Base-by-base conservation (phyloP, 345 rosid genomes). In the Hypericum perforatum region DNA sequence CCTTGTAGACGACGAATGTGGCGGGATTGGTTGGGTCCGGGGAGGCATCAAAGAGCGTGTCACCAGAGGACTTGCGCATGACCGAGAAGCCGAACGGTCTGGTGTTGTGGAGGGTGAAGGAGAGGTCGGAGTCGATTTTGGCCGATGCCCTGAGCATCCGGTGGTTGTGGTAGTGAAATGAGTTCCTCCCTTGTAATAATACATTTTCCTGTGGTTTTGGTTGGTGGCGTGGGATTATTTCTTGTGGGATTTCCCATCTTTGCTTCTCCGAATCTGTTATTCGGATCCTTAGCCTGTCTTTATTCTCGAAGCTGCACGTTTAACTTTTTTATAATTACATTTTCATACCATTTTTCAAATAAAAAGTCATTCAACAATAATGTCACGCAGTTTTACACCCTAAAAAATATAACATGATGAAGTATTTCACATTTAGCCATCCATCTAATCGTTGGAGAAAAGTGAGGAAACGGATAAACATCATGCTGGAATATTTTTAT, bases 81-180 rank as follows among this genome's bases (percentile, higher is more conserved):
- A 84, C 76, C 13, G 84, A 39, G 74, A 79, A 87, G 45, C 85
- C 76, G 15, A 87, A 84, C 0, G 89, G 85, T 1, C 73, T 66
- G 43, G 82, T 64, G 75, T 66, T 73, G 57, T 71, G 71, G 69
- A 84, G 77, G 36, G 58, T 66, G 70, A 87, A 79, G 56, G 69
- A 47, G 13, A 84, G 81, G 68, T 79, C 85, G 10, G 86, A 81
- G 8, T 65, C 45, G 6, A 72, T 70, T 63, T 61, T 57, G 9
- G 68, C 38, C 6, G 71, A 14, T n/a, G 12, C 60, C 41, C 45
- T n/a, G 37, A 58, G 48, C 51, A 9, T 41, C 41, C 12, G 52
- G 2, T 55, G 60, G 39, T 40, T 38, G 12, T 43, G 29, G 8
- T 37, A 16, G 29, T 43, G 55, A 10, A 12, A 5, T 0, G 3